A percentile compares a stretch with the other conserved stretches of the same genome.
Evolutionary conservation across 2,329 filamentous ascomycete genomes (phyloP).

Genomic region (Botrytis paeoniae): DNA sequence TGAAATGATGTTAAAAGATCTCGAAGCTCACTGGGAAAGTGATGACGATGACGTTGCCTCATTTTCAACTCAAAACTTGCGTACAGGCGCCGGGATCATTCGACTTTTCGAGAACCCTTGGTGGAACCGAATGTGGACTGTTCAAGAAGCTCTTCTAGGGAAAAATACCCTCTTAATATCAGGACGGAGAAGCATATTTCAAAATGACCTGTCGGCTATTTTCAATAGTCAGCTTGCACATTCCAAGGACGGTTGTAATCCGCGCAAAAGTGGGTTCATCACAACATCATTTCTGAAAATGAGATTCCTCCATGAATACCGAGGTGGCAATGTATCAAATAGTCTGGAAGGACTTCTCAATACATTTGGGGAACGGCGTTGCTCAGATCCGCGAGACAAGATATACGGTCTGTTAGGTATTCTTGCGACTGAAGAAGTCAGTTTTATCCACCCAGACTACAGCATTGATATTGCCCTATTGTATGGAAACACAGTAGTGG

Average conservation of each 20-base stretch:
- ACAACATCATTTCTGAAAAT: background rate
- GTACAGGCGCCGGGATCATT: background rate
- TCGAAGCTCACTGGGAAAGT: background rate
- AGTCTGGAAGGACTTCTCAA: background rate
- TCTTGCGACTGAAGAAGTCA: background rate
- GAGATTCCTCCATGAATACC: background rate
- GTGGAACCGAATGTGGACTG: background rate
- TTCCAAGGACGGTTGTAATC: background rate
- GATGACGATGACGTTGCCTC: background rate
- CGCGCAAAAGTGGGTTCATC: background rate
- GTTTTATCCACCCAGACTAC: background rate
- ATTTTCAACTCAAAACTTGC: background rate
- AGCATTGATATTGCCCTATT: background rate
- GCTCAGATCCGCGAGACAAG: background rate
- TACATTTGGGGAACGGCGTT: background rate
- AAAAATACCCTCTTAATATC: background rate
- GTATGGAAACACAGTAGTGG: background rate
- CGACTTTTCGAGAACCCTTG: background rate
- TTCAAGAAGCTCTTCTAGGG: background rate
- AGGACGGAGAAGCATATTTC: background rate
- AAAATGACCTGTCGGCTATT: background rate
- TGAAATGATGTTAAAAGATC: background rate
- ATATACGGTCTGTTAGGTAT: background rate
- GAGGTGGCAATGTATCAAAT: background rate
- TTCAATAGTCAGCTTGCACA: background rate